phyloP scores from a whole-genome alignment of 2,329 filamentous ascomycete genomes.

The Beauveria rudraprayagi region DNA sequence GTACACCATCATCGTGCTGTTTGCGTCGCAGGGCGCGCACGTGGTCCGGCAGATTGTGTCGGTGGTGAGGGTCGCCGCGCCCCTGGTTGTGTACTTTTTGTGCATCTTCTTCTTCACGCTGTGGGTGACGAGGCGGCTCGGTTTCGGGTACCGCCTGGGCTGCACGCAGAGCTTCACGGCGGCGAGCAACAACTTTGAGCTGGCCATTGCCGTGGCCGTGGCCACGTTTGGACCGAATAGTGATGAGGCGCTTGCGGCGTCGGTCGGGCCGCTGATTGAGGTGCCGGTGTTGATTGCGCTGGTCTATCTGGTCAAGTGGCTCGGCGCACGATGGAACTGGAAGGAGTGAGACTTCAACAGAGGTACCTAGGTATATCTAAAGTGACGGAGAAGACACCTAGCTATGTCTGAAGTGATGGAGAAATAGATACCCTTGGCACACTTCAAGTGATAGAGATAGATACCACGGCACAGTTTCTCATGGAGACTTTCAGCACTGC shows the following conservation, averaged over 20 bases:
- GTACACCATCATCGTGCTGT: slow-evolving; percentile 71
- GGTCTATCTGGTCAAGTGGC: slow-evolving; percentile 42
- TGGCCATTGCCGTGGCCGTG: slow-evolving; percentile 68
- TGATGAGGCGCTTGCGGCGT: slow-evolving; percentile 65
- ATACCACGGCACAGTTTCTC: too few species aligned
- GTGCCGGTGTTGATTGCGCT: slow-evolving; percentile 65
- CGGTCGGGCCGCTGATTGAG: slow-evolving; percentile 70
- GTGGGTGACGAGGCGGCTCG: slow-evolving; percentile 46
- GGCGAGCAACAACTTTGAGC: slow-evolving; percentile 77
- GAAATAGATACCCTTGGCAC: too few species aligned
- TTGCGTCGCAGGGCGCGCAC: slow-evolving; percentile 62
- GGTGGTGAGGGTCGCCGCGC: slow-evolving; percentile 65
- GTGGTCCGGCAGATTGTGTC: slow-evolving; percentile 70
- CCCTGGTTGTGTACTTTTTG: slow-evolving; percentile 65
- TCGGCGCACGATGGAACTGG: slow-evolving; percentile 9
- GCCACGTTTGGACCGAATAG: slow-evolving; percentile 64
- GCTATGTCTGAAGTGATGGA: too few species aligned
- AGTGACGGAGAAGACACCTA: too few species aligned
- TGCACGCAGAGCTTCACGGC: slow-evolving; percentile 72
- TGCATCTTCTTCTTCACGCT: slow-evolving; percentile 61
- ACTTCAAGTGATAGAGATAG: too few species aligned
- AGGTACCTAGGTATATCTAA: too few species aligned
- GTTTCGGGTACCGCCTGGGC: slow-evolving; percentile 59
- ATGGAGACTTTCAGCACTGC: too few species aligned
- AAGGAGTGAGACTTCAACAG: not conserved